These are phyloP conservation scores for Globisporangium radiosum DNA, from an alignment of 352 stramenopile genomes.

Conservation along the genomic window DNA sequence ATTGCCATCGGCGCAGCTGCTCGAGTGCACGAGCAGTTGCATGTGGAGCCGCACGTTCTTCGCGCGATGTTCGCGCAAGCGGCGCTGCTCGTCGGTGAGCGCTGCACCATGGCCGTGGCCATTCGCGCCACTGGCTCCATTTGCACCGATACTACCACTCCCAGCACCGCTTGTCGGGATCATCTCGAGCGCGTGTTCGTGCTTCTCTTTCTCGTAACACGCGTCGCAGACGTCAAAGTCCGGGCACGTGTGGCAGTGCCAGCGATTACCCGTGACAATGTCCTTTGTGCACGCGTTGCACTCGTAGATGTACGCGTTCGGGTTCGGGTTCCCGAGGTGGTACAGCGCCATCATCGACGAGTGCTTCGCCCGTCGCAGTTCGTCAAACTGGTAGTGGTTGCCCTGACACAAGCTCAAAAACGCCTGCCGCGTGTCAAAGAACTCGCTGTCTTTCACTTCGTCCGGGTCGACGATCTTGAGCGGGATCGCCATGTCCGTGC, in stretches of 20 bases:
- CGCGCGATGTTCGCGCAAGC: conserved; percentile 78
- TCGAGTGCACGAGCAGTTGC: conserved; percentile 96
- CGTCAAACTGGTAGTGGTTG: conserved; percentile 99
- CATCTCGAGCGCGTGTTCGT: conserved; percentile 76
- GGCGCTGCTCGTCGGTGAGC: conserved; percentile 59
- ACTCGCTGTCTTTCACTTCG: conserved; percentile 85
- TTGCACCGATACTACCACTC: conserved; percentile 32
- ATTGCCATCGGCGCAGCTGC: conserved; percentile 87
- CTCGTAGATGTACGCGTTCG: conserved; percentile 84
- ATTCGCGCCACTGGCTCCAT: conserved; percentile 7
- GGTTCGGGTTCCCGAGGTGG: conserved; percentile 95
- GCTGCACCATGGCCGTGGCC: conserved; percentile 15
- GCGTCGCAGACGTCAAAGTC: conserved; percentile 89
- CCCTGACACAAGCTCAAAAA: conserved; percentile 96
- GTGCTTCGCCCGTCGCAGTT: conserved; percentile 97
- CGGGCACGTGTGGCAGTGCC: conserved; percentile 84
- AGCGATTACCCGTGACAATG: conserved; percentile 80
- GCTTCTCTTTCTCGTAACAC: conserved; percentile 81
- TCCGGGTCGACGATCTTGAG: conserved; percentile 76
- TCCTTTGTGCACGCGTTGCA: conserved; percentile 82
- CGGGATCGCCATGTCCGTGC: conserved; percentile 50
- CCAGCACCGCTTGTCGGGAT: conserved; percentile 64
- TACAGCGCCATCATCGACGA: conserved; percentile 99
- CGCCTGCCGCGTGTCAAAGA: conserved; percentile 95
- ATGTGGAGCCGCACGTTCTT: conserved; percentile 97